These are phyloP conservation scores for Hypericum androsaemum DNA, from an alignment of 345 rosid species.

Conservation along the genomic window DNA sequence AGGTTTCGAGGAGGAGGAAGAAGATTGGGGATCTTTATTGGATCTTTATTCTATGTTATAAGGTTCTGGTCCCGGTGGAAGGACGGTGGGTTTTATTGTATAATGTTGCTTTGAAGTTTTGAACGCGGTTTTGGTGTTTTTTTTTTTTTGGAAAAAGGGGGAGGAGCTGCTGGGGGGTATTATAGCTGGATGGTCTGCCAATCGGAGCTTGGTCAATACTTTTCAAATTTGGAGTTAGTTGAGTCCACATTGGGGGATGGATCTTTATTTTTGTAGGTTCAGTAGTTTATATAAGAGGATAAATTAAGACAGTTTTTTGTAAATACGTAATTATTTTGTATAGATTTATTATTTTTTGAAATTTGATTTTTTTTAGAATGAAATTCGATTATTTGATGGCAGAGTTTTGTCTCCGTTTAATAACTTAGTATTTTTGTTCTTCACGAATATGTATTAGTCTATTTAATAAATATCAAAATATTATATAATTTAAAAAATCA, in stretches of 20 bases:
- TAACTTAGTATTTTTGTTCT: too few relatives aligned
- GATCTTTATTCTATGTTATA: neutral
- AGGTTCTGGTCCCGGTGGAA: neutral
- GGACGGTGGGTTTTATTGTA: neutral
- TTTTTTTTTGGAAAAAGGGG: neutral
- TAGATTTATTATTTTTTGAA: too few relatives aligned
- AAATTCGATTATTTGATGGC: too few relatives aligned
- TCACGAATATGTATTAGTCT: too few relatives aligned
- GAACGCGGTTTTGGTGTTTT: conserved; percentile 6
- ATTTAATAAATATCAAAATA: too few relatives aligned
- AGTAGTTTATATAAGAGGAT: too few relatives aligned
- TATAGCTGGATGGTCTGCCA: conserved; percentile 5
- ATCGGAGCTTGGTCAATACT: conserved; percentile 11
- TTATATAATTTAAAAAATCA: too few relatives aligned
- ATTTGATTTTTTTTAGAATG: too few relatives aligned
- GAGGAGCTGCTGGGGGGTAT: neutral
- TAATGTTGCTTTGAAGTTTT: neutral
- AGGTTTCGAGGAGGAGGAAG: conserved; percentile 8
- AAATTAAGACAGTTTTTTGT: too few relatives aligned
- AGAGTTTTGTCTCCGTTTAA: too few relatives aligned
- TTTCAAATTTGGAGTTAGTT: conserved; percentile 6
- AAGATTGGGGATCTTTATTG: neutral
- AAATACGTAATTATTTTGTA: too few relatives aligned
- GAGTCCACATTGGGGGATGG: conserved; percentile 13
- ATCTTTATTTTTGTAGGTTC: too few relatives aligned